Evolutionary conservation across 2,329 filamentous ascomycete genomes (phyloP).

Genomic region (Claviceps purpurea): DNA sequence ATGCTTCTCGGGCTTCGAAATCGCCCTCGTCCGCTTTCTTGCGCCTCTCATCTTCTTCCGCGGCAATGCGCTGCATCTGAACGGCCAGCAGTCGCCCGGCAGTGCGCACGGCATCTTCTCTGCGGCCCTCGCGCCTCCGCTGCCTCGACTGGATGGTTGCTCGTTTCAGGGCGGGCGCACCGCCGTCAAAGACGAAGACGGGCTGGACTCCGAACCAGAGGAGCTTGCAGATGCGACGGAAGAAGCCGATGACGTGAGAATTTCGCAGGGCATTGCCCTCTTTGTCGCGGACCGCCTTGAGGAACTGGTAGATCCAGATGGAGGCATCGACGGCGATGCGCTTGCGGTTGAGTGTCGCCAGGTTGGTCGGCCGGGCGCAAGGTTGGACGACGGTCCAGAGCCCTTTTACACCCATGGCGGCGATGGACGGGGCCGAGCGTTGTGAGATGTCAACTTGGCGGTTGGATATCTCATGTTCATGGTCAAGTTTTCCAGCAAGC

Average conservation of each 20-base stretch:
- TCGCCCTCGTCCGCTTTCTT: constrained; percentile 32
- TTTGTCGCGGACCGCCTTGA: constrained; percentile 97
- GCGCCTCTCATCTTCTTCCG: constrained; percentile 65
- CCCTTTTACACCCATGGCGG: constrained; percentile 88
- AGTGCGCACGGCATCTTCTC: constrained; percentile 85
- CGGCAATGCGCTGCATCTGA: constrained; percentile 82
- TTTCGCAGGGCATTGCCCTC: constrained; percentile 95
- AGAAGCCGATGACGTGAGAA: constrained; percentile 94
- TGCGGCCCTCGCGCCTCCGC: constrained; percentile 67
- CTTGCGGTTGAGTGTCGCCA: constrained; percentile 91
- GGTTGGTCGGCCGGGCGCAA: constrained; percentile 87
- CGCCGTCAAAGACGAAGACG: constrained; percentile 96
- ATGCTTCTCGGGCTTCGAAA: constrained; percentile 21
- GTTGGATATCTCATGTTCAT: too few relatives aligned
- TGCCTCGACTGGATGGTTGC: constrained; percentile 77
- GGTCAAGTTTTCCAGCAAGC: too few relatives aligned
- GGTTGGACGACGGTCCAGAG: constrained; percentile 95
- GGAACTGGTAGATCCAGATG: constrained; percentile 99
- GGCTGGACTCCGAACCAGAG: constrained; percentile 93
- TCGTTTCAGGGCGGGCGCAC: constrained; percentile 78
- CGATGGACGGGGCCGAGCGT: neutral
- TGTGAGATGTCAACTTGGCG: neutral
- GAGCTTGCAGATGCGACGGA: constrained; percentile 93
- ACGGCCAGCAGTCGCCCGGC: constrained; percentile 84
- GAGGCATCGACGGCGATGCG: constrained; percentile 94